Percentiles rank a stretch among this genome's conserved stretches.
phyloP scores from a whole-genome alignment of 306 rosid species.

The Citrullus colocynthis region DNA sequence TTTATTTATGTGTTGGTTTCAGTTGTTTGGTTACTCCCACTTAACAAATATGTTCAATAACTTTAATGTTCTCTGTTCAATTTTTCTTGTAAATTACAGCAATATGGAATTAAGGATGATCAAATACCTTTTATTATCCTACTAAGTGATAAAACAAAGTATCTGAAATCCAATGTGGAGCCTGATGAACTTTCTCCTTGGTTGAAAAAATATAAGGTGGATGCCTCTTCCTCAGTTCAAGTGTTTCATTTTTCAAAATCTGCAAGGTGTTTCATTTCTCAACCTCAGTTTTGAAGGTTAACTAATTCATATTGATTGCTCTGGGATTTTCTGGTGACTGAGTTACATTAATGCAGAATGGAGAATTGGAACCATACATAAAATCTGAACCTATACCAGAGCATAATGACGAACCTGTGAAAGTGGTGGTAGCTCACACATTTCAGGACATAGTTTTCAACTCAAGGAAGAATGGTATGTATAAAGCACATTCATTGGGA shows the following conservation, averaged over 20 bases:
- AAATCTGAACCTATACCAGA: conserved; percentile 86
- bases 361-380: conserved; percentile 38
- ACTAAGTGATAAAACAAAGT: conserved; percentile 54
- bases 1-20: conserved; percentile 10
- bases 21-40: not conserved
- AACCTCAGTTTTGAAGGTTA: not conserved
- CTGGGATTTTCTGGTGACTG: conserved; percentile 4
- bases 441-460: conserved; percentile 57
- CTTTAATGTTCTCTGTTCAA: conserved; percentile 1
- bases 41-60: not conserved
- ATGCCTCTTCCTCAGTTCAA: conserved; percentile 4
- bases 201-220: conserved; percentile 80
- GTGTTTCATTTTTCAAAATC: not conserved
- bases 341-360: conserved; percentile 41
- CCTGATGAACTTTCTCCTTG: conserved; percentile 54
- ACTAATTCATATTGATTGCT: not conserved
- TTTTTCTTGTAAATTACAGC: conserved; percentile 26
- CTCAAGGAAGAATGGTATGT: conserved; percentile 72
- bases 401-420: conserved; percentile 69
- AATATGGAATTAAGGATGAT: conserved; percentile 69
- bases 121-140: conserved; percentile 64
- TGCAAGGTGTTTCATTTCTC: not conserved
- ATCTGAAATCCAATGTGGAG: conserved; percentile 58
- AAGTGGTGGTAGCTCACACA: conserved; percentile 65
- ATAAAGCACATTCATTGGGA: not conserved